Base-by-base conservation (phyloP, 2,329 filamentous ascomycete species). In the Xylaria sp. region DNA sequence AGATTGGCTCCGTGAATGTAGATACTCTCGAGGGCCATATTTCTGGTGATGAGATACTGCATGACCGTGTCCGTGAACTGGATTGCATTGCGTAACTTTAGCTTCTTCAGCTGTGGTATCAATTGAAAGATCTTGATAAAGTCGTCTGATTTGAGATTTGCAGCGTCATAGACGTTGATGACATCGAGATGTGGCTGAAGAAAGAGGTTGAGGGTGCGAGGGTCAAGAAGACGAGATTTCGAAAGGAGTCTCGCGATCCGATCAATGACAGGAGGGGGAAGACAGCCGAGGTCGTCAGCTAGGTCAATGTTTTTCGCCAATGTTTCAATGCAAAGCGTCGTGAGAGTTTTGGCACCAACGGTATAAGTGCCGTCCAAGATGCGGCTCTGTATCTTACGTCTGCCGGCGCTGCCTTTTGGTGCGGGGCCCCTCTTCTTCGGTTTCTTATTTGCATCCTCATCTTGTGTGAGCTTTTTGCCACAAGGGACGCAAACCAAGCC, bases 41-140 rank as follows among this genome's bases (percentile, higher is more conserved):
- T 86, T 57, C 93, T 92, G 64, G 89, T 89, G 23, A 93, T 83
- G 75, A 97, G 87, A 78, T 95, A 97, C 61, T 93, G 88, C 79
- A 97, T 86, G 49, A 94, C 92, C 46, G 85, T 85, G 75, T 97
- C 92, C 80, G 97, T 97, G 84, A 97, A 91, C 77, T 97, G 94
- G 59, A 96, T 92, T n/a, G 91, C 93, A 75, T 94, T 95, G 58
- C 92, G 89, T 11, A 97, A 82, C 72, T 93, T 92, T 65, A 97
- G 84, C 51, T 86, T 86, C 74, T 88, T 88, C 63, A 97, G 82
- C 6, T 84, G 85, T 0, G 92, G 89, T 66, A 92, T 90, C 2
- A 89, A 86, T 60, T 93, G 91, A 70, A 97, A 94, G 49, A 97
- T 93, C 71, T 90, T 88, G 57, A 92, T 87, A 72, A 92, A 94